Base-by-base conservation (phyloP, 495 filamentous ascomycete genomes). In the Halenospora varia region DNA sequence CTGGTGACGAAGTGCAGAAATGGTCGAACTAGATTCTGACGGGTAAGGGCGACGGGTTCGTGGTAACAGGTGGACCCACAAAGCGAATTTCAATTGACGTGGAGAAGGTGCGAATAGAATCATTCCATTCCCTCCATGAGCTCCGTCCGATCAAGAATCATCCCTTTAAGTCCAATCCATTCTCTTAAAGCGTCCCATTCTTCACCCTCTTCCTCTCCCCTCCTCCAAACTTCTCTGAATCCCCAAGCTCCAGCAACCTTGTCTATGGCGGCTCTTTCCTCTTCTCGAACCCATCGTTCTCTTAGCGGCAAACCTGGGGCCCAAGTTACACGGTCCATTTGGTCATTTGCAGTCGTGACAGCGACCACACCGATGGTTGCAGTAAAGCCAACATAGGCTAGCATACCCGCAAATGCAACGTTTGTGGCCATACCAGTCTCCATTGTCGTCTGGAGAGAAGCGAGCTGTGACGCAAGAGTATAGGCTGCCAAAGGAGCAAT, bases 251-350 rank as follows among this genome's bases (percentile, higher is more conserved):
- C 75, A 19, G 91, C 91, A 50, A 98, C 80, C 66, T 80, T 85
- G 75, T 98, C 94, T 57, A 92, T 70, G 9, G 93, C 89, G n/a
- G 85, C 88, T 19, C 94, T 80, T 73, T 98, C 94, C 49, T 96
- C 91, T 73, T 98, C 94, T 29, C 89, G 79, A 40, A 96, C 68
- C 92, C 92, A 97, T n/a, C 95, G 81, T 58, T 92, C 75, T 58
- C 86, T 77, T 64, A 98, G 72, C 22, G 89, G 88, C 22, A 87
- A 85, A 1, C 94, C 94, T 11, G 78, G 74, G 11, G 84, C 76
- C 95, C 95, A 98, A 2, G 86, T 88, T 25, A 97, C 89, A 2
- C 94, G 83, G 55, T 90, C 85, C 88, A 96, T 95, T 68, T 97
- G 92, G 69, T 96, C 91, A 73, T 96, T 97, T 18, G 82, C 75